Percentiles rank a stretch among this genome's conserved stretches.
Evolutionary conservation across 441 rosid species (phyloP).

Genomic region (Bruguiera hainesii): DNA sequence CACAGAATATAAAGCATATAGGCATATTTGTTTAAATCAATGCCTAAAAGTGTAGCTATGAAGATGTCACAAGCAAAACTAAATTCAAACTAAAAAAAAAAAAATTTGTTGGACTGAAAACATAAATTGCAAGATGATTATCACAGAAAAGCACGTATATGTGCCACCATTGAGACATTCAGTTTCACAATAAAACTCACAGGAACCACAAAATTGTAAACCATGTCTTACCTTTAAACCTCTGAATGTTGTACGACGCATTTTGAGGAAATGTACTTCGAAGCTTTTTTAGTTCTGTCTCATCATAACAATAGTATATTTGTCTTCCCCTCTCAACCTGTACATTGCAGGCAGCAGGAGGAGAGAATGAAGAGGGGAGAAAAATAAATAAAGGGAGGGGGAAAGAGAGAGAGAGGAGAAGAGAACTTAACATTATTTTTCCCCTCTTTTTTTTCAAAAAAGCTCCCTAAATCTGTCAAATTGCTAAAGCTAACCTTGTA

Average conservation of each 20-base stretch:
- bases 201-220: not conserved
- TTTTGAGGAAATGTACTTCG: slow-evolving; percentile 55
- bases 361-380: slow-evolving; percentile 6
- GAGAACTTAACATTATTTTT: slow-evolving; percentile 6
- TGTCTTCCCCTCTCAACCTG: slow-evolving; percentile 92
- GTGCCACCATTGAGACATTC: not conserved
- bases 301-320: slow-evolving; percentile 66
- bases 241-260: slow-evolving; percentile 79
- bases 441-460: slow-evolving; percentile 5
- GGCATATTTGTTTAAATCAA: too few species aligned
- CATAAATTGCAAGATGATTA: too few species aligned
- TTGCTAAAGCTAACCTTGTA: slow-evolving; percentile 58
- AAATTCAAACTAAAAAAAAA: not conserved
- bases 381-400: too few species aligned
- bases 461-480: slow-evolving; percentile 9
- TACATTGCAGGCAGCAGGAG: slow-evolving; percentile 18
- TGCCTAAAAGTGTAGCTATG: too few species aligned
- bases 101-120: too few species aligned
- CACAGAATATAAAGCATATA: too few species aligned
- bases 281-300: slow-evolving; percentile 53
- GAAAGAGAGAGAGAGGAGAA: not conserved
- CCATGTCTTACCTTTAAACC: slow-evolving; percentile 71
- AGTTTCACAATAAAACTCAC: not conserved
- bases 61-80: not conserved
- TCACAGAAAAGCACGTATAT: too few species aligned